Evolutionary conservation across 2,329 filamentous ascomycete species (phyloP), one percentile per base, ranked within the genome.

Genomic region (Aspergillus sp.): DNA sequence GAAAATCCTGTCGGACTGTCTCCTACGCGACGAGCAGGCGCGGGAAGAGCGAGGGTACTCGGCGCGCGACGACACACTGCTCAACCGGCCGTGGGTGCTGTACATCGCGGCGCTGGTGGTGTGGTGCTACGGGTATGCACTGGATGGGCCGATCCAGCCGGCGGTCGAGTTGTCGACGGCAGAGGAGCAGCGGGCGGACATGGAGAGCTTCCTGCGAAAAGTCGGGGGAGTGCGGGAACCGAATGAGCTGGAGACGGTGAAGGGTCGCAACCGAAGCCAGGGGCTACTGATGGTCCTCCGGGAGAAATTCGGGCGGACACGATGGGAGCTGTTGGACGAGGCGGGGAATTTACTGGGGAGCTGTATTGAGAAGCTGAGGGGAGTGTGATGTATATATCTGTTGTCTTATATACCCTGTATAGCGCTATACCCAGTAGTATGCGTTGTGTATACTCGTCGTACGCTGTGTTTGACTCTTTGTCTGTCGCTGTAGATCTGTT

Each of bases 51-150:
- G 38, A 4, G 66, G 71, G 5, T 98, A 96, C 57, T 80, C 78
- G 12, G 86, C 88, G 1, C 75, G 86, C 13, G 83, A 94, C 48
- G 91, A 98, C 49, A 82, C 86, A 33, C 70, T 95, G 2, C 72
- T 96, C 38, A 93, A 96, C 51, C 73, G 91, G 11, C 85, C 89
- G 0, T 98, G 91, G 89, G 86, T 95, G 8, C 68, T 96, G 32
- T 98, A 95, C 60, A 93, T 94, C 53, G 85, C 91, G 1, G 79
- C 80, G 0, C 70, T 98, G 10, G 85, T 95, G 14, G 83, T 96
- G 1, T 98, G 91, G 91, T 86, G 79, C 39, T 98, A 96, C 50
- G 89, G 88, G 2, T 95, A 79, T 53, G 86, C 89, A 0, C 67
- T 93, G 13, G 91, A 96, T 46, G 91, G 91, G 0, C 74, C 86